Evolutionary conservation across 352 stramenopile genomes (phyloP).

Genomic region (Peronospora farinosa): DNA sequence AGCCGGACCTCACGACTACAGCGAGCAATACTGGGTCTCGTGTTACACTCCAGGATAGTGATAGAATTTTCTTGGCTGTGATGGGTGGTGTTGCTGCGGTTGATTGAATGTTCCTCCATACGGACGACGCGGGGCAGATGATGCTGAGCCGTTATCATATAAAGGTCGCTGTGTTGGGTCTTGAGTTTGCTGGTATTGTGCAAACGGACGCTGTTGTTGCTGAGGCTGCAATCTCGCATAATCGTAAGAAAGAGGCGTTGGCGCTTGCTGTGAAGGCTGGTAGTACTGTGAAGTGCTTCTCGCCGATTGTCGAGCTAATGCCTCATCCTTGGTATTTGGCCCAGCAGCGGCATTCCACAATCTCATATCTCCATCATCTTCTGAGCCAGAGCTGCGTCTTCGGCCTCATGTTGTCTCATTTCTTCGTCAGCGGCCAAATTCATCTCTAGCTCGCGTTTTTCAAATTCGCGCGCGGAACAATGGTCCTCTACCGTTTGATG

Average conservation of each 20-base stretch:
- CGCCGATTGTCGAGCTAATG: slow-evolving; percentile 48
- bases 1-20: slow-evolving; percentile 16
- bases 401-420: slow-evolving; percentile 40
- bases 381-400: slow-evolving; percentile 49
- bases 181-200: slow-evolving; percentile 36
- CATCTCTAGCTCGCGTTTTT: slow-evolving; percentile 69
- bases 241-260: slow-evolving; percentile 33
- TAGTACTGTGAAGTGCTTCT: slow-evolving; percentile 42
- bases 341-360: slow-evolving; percentile 22
- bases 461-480: slow-evolving; percentile 55
- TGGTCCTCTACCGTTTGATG: slow-evolving; percentile 72
- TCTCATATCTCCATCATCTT: slow-evolving; percentile 71
- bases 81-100: slow-evolving; percentile 22
- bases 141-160: slow-evolving; percentile 26
- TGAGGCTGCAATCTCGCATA: slow-evolving; percentile 30
- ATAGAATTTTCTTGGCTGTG: slow-evolving; percentile 31
- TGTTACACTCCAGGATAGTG: slow-evolving; percentile 41
- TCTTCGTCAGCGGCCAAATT: slow-evolving; percentile 53
- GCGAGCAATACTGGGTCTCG: slow-evolving; percentile 18
- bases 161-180: slow-evolving; percentile 7
- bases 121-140: slow-evolving; percentile 28
- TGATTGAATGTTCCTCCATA: slow-evolving; percentile 45
- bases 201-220: slow-evolving; percentile 33
- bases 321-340: slow-evolving; percentile 38
- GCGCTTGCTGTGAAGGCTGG: slow-evolving; percentile 15